Percentiles rank a stretch among this genome's conserved stretches.
phyloP scores from a whole-genome alignment of 2,329 filamentous ascomycete species.

The Parascedosporium putredinis region DNA sequence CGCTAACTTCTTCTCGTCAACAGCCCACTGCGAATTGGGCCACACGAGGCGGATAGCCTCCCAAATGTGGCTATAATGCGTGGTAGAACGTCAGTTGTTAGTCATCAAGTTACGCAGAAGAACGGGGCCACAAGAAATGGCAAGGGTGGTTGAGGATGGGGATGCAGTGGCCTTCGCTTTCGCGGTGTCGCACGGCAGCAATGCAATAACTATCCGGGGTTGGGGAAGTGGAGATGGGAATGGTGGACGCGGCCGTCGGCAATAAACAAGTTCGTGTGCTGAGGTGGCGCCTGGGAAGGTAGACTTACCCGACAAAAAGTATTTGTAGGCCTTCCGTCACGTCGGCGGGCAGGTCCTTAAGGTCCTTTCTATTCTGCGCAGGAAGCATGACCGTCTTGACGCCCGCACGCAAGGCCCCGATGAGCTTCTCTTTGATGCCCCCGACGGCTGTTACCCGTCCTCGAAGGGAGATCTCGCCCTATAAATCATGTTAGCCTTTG shows the following conservation, averaged over 20 bases:
- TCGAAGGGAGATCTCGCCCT: slow-evolving; percentile 66
- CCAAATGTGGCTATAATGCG: slow-evolving; percentile 66
- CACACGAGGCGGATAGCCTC: slow-evolving; percentile 85
- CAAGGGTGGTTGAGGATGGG: background rate
- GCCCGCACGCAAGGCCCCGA: slow-evolving; percentile 83
- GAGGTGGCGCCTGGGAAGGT: too few relatives aligned
- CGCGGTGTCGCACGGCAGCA: background rate
- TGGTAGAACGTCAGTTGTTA: slow-evolving; percentile 9
- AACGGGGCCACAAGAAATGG: background rate
- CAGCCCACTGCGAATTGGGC: slow-evolving; percentile 81
- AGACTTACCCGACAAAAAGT: slow-evolving; percentile 75
- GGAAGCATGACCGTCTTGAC: slow-evolving; percentile 91
- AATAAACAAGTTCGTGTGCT: too few relatives aligned
- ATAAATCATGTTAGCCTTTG: slow-evolving; percentile 16
- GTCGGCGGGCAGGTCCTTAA: slow-evolving; percentile 80
- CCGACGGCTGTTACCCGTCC: slow-evolving; percentile 90
- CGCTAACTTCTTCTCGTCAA: slow-evolving; percentile 50
- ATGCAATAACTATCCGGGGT: slow-evolving; percentile 27
- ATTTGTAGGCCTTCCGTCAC: slow-evolving; percentile 82
- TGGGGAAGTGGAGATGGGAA: too few relatives aligned
- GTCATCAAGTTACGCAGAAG: slow-evolving; percentile 10
- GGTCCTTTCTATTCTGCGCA: slow-evolving; percentile 81
- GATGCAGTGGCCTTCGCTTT: slow-evolving; percentile 7
- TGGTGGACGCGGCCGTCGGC: too few relatives aligned
- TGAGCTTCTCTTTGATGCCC: slow-evolving; percentile 97